Base-by-base conservation (phyloP, 2,329 filamentous ascomycete species). In the Cephalotrichum gorgonifer region DNA sequence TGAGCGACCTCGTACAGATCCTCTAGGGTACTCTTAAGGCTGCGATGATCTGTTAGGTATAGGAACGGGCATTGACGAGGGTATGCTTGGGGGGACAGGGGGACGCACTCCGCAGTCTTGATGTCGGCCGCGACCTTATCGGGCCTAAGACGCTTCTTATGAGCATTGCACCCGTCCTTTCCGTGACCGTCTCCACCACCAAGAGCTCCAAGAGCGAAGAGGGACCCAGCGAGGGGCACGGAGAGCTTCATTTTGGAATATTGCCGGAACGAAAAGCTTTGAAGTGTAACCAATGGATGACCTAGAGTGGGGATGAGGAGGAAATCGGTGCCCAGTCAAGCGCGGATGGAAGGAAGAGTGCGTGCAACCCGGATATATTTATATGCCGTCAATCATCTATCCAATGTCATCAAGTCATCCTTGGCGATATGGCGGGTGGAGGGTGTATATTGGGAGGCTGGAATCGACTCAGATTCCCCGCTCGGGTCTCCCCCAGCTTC, bases 1-100 rank as follows among this genome's bases (percentile, higher is more conserved):
- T 62, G 62, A 12, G 70, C 78, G 48, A 81, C 81, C 41, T 69
- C 62, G 57, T 81, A 67, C 6, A 82, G 65, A 50, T 72, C 68
- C 56, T 69, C 65, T n/a, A 82, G 70, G 43, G 75, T 75, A 49
- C 68, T 65, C 59, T 74, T 68, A 20, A 82, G 64, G 22, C 77
- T 79, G 46, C 42, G 39, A 17, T 12, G 39, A 33, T 11, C 5
- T 39, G 17, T 39, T 39, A 39, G 35, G 22, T 22, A 7, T 20
- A 8, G 35, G 2, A 20, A 5, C 6, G 35, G 17, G 4, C 9
- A 39, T 11, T 17, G 6, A 20, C 5, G 9, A 22, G 20, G 12
- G 17, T 22, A 9, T 9, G 35, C 6, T 4, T 4, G 7, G n/a
- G 35, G n/a, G 33, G 8, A 22, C 17, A 25, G n/a, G n/a, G n/a